phyloP scores from a whole-genome alignment of 106 monocot genomes.

The Platanthera zijinensis region DNA sequence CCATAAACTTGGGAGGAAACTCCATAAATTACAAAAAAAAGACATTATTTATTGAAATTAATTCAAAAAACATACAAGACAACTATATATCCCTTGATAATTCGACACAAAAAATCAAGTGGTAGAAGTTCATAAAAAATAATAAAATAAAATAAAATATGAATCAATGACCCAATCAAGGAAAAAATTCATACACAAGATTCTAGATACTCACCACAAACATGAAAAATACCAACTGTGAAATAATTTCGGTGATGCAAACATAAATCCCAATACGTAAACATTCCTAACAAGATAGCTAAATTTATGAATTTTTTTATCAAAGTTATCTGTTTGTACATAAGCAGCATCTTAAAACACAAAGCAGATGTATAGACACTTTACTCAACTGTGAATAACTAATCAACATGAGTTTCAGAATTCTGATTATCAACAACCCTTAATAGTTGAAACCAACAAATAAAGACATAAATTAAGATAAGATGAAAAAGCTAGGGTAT shows the following conservation, averaged over 20 bases:
- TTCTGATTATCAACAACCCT: neutral
- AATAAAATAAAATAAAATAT: too few relatives aligned
- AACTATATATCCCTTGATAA: too few relatives aligned
- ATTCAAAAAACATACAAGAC: too few relatives aligned
- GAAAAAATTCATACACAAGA: neutral
- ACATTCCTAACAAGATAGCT: neutral
- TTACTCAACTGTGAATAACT: too few relatives aligned
- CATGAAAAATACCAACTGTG: neutral
- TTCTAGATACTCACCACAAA: neutral
- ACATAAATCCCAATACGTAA: neutral
- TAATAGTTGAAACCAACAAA: neutral
- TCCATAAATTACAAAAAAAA: too few relatives aligned
- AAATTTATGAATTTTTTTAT: neutral
- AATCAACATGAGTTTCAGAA: neutral
- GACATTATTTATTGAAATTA: too few relatives aligned
- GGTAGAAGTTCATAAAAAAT: neutral
- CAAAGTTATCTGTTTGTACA: too few relatives aligned
- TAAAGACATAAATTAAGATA: neutral
- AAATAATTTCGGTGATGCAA: neutral
- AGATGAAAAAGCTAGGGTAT: neutral
- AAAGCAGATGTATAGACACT: too few relatives aligned
- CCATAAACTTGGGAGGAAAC: too few relatives aligned
- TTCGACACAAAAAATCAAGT: too few relatives aligned
- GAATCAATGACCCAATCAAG: neutral
- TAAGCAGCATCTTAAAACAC: too few relatives aligned